phyloP scores from a whole-genome alignment of 306 rosid genomes.

The Canavalia ensiformis region DNA sequence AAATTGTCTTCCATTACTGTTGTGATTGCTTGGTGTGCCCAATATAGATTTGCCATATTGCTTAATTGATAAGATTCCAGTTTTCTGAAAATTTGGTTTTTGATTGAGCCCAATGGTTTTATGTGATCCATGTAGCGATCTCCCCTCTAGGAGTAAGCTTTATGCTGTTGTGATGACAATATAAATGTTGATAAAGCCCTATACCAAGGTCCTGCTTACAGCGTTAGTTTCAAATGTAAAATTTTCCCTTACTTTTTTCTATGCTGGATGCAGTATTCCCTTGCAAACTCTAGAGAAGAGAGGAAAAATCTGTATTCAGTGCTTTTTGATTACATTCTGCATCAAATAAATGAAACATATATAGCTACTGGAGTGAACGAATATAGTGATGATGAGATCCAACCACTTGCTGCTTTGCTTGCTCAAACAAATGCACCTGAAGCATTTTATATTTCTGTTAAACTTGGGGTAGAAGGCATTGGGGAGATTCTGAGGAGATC shows the following conservation, averaged over 20 bases:
- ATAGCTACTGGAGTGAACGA: constrained; percentile 74
- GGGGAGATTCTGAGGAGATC: constrained; percentile 94
- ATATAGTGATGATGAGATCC: constrained; percentile 88
- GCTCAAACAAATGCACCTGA: constrained; percentile 90
- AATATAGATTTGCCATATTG: constrained; percentile 3
- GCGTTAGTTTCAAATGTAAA: constrained; percentile 35
- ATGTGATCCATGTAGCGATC: too few species aligned
- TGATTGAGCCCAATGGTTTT: too few species aligned
- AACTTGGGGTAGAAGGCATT: constrained; percentile 95
- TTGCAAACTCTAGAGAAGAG: constrained; percentile 88
- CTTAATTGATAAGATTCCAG: constrained; percentile 29
- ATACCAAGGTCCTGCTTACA: constrained; percentile 13
- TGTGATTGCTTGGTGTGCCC: constrained; percentile 34
- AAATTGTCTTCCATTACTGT: not conserved
- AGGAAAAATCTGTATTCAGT: constrained; percentile 87
- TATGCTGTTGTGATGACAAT: too few species aligned
- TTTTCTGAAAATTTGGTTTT: not conserved
- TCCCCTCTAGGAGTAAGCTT: too few species aligned
- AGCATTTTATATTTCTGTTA: constrained; percentile 90
- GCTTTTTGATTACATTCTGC: constrained; percentile 91
- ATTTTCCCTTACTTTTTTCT: constrained; percentile 24
- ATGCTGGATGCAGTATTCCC: constrained; percentile 81
- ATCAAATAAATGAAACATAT: constrained; percentile 86
- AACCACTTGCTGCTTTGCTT: constrained; percentile 89
- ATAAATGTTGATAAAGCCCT: constrained; percentile 28